These are phyloP conservation scores for Crithidia bombi DNA, from an alignment of 208 protist genomes.

Conservation along the genomic window DNA sequence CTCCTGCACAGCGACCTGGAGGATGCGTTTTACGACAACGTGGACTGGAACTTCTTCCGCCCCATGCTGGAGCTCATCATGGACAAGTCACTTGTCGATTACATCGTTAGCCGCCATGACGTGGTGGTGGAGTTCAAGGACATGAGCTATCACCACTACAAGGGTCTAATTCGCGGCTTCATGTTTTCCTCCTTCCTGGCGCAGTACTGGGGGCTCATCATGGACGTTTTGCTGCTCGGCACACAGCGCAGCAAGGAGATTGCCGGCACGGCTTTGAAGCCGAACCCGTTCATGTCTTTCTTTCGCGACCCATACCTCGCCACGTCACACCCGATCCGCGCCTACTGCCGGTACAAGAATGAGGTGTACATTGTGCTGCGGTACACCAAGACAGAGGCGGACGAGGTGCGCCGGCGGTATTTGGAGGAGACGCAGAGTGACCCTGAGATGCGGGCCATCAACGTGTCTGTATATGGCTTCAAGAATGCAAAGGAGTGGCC, in stretches of 20 bases:
- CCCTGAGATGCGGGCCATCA: constrained; percentile 94
- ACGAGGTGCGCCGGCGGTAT: constrained; percentile 99
- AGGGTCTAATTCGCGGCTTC: constrained; percentile 99
- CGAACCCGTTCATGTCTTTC: constrained; percentile 99
- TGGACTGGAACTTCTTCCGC: constrained; percentile 99
- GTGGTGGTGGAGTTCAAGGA: constrained; percentile 99
- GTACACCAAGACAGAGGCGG: constrained; percentile 98
- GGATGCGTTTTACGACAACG: constrained; percentile 99
- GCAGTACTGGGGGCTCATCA: constrained; percentile 99
- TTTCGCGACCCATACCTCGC: constrained; percentile 93
- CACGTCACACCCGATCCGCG: constrained; percentile 97
- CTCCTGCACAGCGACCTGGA: constrained; percentile 98
- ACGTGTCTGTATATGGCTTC: constrained; percentile 99
- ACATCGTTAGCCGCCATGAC: constrained; percentile 99
- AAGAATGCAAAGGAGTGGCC: constrained; percentile 99
- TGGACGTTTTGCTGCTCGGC: constrained; percentile 99
- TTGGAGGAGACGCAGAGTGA: constrained; percentile 99
- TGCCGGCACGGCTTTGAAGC: constrained; percentile 95
- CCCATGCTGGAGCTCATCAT: constrained; percentile 99
- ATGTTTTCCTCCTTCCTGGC: constrained; percentile 99
- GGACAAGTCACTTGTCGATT: constrained; percentile 99
- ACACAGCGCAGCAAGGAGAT: constrained; percentile 98
- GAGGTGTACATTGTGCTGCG: constrained; percentile 97
- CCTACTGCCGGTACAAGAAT: constrained; percentile 99
- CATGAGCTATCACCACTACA: constrained; percentile 99